Percentiles rank a stretch among this genome's conserved stretches.
Conservation (phyloP, 768 basidiomycete species). For the Russula dissimulans region DNA sequence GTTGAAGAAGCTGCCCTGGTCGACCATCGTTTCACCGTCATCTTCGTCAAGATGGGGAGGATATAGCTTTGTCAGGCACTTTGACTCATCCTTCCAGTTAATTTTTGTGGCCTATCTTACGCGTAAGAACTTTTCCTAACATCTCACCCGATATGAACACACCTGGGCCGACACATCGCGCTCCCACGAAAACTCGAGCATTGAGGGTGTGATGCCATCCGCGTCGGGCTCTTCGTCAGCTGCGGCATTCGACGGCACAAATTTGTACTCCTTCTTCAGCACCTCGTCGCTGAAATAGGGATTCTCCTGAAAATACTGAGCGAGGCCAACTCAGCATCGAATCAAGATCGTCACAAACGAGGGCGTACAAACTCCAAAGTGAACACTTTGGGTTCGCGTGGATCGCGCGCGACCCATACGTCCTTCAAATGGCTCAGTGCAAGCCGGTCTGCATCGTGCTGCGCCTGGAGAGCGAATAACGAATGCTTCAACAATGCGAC, state of each 20-base stretch:
- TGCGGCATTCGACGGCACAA: slow-evolving; percentile 44
- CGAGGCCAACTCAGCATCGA: neutral
- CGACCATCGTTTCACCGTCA: slow-evolving; percentile 52
- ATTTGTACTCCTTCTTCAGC: slow-evolving; percentile 78
- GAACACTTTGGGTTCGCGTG: slow-evolving; percentile 68
- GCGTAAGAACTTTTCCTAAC: neutral
- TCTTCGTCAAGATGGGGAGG: slow-evolving; percentile 55
- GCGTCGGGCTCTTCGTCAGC: slow-evolving; percentile 52
- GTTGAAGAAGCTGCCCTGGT: slow-evolving; percentile 82
- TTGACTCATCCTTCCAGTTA: slow-evolving; percentile 70
- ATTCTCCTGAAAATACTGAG: slow-evolving; percentile 77
- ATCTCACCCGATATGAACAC: neutral
- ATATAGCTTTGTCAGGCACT: slow-evolving; percentile 71
- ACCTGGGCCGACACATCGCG: slow-evolving; percentile 63
- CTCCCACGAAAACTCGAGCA: slow-evolving; percentile 76
- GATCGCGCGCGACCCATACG: slow-evolving; percentile 70
- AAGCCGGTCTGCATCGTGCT: slow-evolving; percentile 68
- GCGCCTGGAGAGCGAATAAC: slow-evolving; percentile 52
- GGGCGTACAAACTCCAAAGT: slow-evolving; percentile 80
- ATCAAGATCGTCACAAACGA: slow-evolving; percentile 9
- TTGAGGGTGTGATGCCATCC: slow-evolving; percentile 67
- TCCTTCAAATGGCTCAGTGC: slow-evolving; percentile 82
- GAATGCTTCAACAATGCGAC: slow-evolving; percentile 69
- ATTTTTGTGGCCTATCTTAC: slow-evolving; percentile 51
- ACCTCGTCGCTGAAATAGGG: slow-evolving; percentile 70